phyloP scores from a whole-genome alignment of 345 rosid genomes.

The Chamaenerion angustifolium region DNA sequence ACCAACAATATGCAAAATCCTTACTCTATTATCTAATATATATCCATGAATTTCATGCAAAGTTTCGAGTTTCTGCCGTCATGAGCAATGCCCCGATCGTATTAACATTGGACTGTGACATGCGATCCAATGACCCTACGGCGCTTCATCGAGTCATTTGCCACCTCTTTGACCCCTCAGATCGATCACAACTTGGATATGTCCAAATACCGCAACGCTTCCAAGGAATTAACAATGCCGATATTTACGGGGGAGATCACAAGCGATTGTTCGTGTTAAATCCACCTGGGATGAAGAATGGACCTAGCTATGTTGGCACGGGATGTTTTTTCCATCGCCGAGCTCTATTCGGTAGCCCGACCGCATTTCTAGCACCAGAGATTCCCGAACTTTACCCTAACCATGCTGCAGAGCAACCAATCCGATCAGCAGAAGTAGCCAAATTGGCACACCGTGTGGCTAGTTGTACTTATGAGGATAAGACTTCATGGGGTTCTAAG shows the following conservation, averaged over 20 bases:
- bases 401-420: conserved; percentile 13
- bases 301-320: conserved; percentile 36
- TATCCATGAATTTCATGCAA: not conserved
- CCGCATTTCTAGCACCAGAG: conserved; percentile 12
- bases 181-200: no score
- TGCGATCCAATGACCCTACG: conserved; percentile 48
- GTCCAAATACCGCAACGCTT: no score
- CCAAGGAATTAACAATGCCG: no score
- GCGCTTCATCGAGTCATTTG: conserved; percentile 11
- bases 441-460: conserved; percentile 38
- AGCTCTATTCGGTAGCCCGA: conserved; percentile 35
- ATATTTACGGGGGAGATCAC: conserved; percentile 2
- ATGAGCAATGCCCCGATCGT: conserved; percentile 57
- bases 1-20: no score
- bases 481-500: not conserved
- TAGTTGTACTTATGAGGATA: conserved; percentile 29
- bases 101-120: conserved; percentile 59
- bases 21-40: no score
- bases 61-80: conserved; percentile 52
- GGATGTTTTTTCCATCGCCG: conserved; percentile 42
- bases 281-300: conserved; percentile 31
- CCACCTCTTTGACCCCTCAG: no score
- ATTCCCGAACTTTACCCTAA: conserved; percentile 19
- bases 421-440: conserved; percentile 13
- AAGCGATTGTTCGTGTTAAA: conserved; percentile 29